phyloP scores from a whole-genome alignment of 768 basidiomycete genomes.

The Kwoniella sp. region DNA sequence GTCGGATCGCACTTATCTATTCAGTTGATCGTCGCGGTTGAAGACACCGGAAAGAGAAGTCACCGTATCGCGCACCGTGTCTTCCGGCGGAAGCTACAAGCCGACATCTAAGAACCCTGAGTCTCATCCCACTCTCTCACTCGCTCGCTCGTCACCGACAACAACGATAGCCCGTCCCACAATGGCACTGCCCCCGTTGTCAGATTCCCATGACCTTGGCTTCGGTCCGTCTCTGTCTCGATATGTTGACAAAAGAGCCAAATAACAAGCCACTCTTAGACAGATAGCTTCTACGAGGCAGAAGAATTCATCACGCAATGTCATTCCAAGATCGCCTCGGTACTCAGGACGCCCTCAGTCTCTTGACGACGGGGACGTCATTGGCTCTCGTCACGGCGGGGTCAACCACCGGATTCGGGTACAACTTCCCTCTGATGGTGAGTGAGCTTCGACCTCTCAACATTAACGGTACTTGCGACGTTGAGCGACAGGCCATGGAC shows the following conservation, averaged over 20 bases:
- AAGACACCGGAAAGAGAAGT: background rate
- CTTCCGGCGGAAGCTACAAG: background rate
- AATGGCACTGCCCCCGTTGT: background rate
- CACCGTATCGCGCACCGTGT: background rate
- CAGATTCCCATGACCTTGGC: background rate
- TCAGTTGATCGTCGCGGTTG: background rate
- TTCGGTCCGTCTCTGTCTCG: too few relatives aligned
- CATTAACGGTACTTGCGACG: too few relatives aligned
- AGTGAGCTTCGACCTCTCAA: conserved; percentile 8
- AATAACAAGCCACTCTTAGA: too few relatives aligned
- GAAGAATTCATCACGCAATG: too few relatives aligned
- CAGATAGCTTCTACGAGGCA: too few relatives aligned
- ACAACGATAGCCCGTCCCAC: background rate
- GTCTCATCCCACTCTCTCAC: background rate
- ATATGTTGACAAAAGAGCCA: too few relatives aligned
- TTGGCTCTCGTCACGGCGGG: conserved; percentile 36
- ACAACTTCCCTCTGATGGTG: conserved; percentile 49
- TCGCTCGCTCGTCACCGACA: too few relatives aligned
- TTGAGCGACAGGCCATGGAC: background rate
- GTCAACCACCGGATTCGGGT: conserved; percentile 24
- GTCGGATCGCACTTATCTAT: background rate
- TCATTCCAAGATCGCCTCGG: conserved; percentile 45
- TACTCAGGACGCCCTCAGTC: conserved; percentile 36
- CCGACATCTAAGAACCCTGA: background rate
- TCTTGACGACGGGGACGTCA: conserved; percentile 35